These are phyloP conservation scores for Ampelomyces quisqualis DNA, from an alignment of 2,329 filamentous ascomycete species.

Conservation along the genomic window DNA sequence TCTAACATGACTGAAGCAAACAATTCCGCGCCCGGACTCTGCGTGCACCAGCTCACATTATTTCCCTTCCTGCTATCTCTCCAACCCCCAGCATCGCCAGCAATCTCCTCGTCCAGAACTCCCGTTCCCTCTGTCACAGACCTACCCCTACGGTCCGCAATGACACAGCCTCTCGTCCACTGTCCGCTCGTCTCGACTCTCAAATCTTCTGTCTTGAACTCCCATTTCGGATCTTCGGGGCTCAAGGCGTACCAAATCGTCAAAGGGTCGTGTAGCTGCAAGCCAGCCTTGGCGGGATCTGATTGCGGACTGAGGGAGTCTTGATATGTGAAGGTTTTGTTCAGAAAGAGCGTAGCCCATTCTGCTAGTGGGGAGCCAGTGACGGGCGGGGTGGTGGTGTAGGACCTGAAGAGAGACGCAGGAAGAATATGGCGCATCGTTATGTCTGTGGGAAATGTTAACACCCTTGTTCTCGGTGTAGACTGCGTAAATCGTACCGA, in stretches of 20 bases:
- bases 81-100: conserved; percentile 77
- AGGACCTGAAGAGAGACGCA: conserved; percentile 41
- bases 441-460: conserved; percentile 42
- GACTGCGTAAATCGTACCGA: conserved; percentile 32
- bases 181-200: conserved; percentile 86
- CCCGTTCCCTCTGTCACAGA: conserved; percentile 50
- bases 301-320: conserved; percentile 42
- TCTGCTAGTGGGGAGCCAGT: conserved; percentile 47
- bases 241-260: conserved; percentile 43
- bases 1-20: conserved; percentile 69
- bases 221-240: conserved; percentile 30
- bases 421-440: conserved; percentile 49
- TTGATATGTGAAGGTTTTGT: conserved; percentile 50
- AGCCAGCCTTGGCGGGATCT: conserved; percentile 39
- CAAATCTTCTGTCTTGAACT: conserved; percentile 66
- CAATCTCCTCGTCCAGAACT: conserved; percentile 48
- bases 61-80: conserved; percentile 73
- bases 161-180: conserved; percentile 84
- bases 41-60: conserved; percentile 71
- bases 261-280: conserved; percentile 52
- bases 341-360: conserved; percentile 50
- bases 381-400: conserved; percentile 25
- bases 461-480: background rate
- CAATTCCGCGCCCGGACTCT: conserved; percentile 64
- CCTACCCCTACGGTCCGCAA: conserved; percentile 71